Evolutionary conservation across 2,329 filamentous ascomycete genomes (phyloP).

Genomic region (Neoascochyta sp.): DNA sequence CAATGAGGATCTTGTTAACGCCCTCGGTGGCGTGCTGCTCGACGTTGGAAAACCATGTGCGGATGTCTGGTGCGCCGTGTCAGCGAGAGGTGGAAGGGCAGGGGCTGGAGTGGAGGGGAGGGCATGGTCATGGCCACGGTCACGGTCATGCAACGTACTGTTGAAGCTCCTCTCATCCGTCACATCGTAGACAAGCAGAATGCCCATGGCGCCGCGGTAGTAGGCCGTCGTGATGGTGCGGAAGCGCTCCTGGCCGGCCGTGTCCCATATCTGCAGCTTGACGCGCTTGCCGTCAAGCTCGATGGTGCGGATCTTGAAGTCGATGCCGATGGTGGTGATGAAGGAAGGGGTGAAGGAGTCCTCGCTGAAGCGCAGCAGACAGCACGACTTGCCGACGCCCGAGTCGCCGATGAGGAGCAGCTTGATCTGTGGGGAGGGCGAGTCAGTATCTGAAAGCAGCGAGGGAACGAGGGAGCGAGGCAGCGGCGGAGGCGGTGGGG

Average conservation of each 20-base stretch:
- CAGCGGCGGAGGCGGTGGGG: constrained; percentile 5
- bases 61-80: constrained; percentile 68
- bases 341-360: constrained; percentile 97
- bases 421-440: constrained; percentile 69
- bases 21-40: constrained; percentile 97
- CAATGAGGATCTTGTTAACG: constrained; percentile 99
- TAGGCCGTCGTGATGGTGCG: constrained; percentile 98
- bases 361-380: constrained; percentile 92
- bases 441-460: constrained; percentile 9
- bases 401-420: constrained; percentile 94
- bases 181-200: constrained; percentile 95
- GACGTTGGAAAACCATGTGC: constrained; percentile 99
- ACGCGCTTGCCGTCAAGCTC: constrained; percentile 98
- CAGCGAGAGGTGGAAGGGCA: constrained; percentile 10
- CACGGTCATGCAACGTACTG: no score
- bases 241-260: constrained; percentile 96
- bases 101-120: constrained; percentile 1
- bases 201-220: constrained; percentile 97
- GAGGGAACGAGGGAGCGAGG: constrained; percentile 5
- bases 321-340: constrained; percentile 98
- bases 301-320: constrained; percentile 99
- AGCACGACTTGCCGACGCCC: constrained; percentile 95
- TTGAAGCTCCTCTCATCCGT: constrained; percentile 95
- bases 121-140: no score
- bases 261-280: constrained; percentile 99